These are phyloP conservation scores for Quercus wislizeni DNA, from an alignment of 306 rosid species.

Conservation along the genomic window DNA sequence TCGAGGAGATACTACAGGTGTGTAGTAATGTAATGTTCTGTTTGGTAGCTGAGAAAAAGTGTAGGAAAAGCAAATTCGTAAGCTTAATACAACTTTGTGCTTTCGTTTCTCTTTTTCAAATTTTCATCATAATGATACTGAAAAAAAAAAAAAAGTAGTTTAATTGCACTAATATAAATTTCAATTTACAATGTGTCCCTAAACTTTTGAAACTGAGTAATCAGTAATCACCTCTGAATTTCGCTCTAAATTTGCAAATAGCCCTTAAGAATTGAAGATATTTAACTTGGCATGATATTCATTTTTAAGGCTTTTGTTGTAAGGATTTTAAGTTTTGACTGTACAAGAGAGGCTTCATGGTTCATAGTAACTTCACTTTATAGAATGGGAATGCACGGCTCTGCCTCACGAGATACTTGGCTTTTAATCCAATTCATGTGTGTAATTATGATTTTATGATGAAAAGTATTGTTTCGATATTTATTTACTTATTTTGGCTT, in stretches of 20 bases:
- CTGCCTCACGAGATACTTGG: background rate
- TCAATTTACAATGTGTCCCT: too few relatives aligned
- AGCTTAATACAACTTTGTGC: background rate
- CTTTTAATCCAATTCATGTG: background rate
- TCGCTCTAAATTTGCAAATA: too few relatives aligned
- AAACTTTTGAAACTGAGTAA: too few relatives aligned
- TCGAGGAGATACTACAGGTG: conserved; percentile 44
- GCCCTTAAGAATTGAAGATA: too few relatives aligned
- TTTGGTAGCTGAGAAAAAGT: background rate
- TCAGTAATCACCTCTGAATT: too few relatives aligned
- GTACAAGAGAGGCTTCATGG: background rate
- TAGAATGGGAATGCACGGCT: background rate
- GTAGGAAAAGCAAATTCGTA: background rate
- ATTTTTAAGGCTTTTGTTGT: background rate
- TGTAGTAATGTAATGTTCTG: background rate
- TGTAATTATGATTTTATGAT: too few relatives aligned
- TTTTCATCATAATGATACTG: background rate
- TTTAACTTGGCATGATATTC: too few relatives aligned
- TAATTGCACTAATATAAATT: background rate
- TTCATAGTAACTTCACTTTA: background rate
- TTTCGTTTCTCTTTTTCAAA: too few relatives aligned
- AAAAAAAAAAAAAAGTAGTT: background rate
- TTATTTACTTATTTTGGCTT: background rate
- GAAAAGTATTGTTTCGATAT: too few relatives aligned
- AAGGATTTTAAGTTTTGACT: background rate